phyloP scores from a whole-genome alignment of 805 yeast genomes.

The Scheffersomyces ergatensis region DNA sequence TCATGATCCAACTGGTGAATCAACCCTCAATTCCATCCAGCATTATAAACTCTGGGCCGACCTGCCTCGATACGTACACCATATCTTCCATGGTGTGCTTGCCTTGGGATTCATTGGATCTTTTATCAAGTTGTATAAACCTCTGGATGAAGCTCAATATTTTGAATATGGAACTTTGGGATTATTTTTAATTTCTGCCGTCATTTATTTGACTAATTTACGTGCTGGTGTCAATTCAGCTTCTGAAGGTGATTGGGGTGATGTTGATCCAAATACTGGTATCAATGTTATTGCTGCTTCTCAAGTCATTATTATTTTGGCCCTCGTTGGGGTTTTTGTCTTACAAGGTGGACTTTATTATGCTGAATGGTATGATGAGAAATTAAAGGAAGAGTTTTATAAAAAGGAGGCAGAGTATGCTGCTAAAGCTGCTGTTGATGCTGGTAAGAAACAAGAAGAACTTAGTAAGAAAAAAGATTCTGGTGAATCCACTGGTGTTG shows the following conservation, averaged over 20 bases:
- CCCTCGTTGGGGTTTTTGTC: constrained; percentile 74
- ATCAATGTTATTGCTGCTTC: constrained; percentile 90
- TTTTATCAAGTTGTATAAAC: constrained; percentile 78
- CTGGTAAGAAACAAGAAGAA: constrained; percentile 9
- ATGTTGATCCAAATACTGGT: constrained; percentile 82
- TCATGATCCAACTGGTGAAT: constrained; percentile 42
- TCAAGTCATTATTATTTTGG: constrained; percentile 67
- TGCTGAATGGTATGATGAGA: constrained; percentile 61
- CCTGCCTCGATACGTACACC: constrained; percentile 57
- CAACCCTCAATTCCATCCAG: constrained; percentile 57
- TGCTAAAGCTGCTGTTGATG: constrained; percentile 12
- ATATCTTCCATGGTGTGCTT: constrained; percentile 60
- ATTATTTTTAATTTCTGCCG: constrained; percentile 67
- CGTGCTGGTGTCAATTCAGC: constrained; percentile 76
- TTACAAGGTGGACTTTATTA: constrained; percentile 89
- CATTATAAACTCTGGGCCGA: constrained; percentile 78
- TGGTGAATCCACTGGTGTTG: constrained; percentile 9
- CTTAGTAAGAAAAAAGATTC: too few species aligned
- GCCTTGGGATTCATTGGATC: constrained; percentile 70
- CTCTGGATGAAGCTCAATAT: constrained; percentile 77
- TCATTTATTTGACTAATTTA: constrained; percentile 83
- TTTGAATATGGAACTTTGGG: constrained; percentile 88
- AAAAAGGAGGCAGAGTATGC: constrained; percentile 24
- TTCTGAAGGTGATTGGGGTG: constrained; percentile 84
- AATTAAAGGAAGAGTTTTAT: constrained; percentile 30